Evolutionary conservation across 805 yeast species (phyloP), one percentile per base, ranked within the genome.

Genomic region (Debaryomyces castellii): DNA sequence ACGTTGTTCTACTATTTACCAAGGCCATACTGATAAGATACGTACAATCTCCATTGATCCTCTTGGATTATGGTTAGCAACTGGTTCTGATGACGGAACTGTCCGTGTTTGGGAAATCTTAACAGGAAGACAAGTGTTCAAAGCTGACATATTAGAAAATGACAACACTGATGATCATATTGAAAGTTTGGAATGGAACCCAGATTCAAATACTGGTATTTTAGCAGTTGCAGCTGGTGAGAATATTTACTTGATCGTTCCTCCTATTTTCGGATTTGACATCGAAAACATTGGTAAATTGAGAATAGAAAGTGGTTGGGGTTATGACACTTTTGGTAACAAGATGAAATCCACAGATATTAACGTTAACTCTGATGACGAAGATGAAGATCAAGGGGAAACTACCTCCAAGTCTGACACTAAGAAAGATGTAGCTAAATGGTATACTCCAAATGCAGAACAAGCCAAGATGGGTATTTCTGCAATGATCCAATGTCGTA

Each of bases 31-130:
- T 36, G 96, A 85, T 37, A 84, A 84, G 58, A 83, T 94, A 41
- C 83, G 99, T 64, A 76, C 92, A 2, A 60, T 94, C 23, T 81
- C 91, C 7, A 78, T 92, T 40, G 96, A 92, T 62, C 96, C 96
- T 41, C 75, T 83, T 25, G 99, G 99, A 4, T 75, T 86, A 56
- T 94, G 96, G 94, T 73, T 94, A 46, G 99, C 99, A 17, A 94
- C 99, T 3, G 99, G 97, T 47, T 87, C 96, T 14, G 98, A 94
- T 63, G 99, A 94, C 63, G 98, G 98, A 45, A 80, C 91, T 14
- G 91, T 94, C 5, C 80, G 97, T 55, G 78, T 94, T n/a, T 94
- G 99, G 98, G 99, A 94, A 71, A 84, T 90, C 16, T 71, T 90
- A 48, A 89, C 97, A 4, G 99, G 99, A 39, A 83, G 99, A 68